These are phyloP conservation scores for Syncephalastrum sp. DNA, from an alignment of 371 early-diverging fungal species.

Conservation along the genomic window DNA sequence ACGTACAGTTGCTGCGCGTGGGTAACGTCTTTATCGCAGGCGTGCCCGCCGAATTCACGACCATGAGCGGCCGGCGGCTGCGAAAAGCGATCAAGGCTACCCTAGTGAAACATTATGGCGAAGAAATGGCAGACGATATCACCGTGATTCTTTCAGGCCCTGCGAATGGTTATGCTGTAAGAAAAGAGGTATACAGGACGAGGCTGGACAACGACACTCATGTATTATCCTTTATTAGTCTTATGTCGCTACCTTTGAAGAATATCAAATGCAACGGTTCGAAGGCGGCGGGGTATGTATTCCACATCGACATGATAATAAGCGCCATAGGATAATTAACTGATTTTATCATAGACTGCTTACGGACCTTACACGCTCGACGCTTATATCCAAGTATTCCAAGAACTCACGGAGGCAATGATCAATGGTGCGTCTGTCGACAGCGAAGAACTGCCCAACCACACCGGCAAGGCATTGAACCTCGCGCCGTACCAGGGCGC, in stretches of 20 bases:
- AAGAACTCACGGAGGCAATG: slow-evolving; percentile 48
- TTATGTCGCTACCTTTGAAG: slow-evolving; percentile 66
- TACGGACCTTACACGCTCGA: slow-evolving; percentile 64
- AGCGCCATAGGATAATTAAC: background rate
- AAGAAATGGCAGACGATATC: slow-evolving; percentile 42
- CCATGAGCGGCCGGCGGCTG: slow-evolving; percentile 66
- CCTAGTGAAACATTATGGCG: slow-evolving; percentile 31
- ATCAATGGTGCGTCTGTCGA: slow-evolving; percentile 23
- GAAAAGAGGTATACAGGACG: slow-evolving; percentile 1
- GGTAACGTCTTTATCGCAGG: slow-evolving; percentile 61
- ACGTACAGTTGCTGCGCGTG: slow-evolving; percentile 52
- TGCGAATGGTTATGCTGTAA: slow-evolving; percentile 50
- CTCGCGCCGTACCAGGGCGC: slow-evolving; percentile 41
- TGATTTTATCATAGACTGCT: slow-evolving; percentile 38
- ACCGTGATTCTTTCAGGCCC: slow-evolving; percentile 58
- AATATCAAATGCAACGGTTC: slow-evolving; percentile 68
- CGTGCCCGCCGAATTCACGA: slow-evolving; percentile 64
- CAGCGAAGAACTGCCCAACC: slow-evolving; percentile 31
- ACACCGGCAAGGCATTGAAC: slow-evolving; percentile 41
- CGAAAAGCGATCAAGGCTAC: slow-evolving; percentile 39
- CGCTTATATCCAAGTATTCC: slow-evolving; percentile 59
- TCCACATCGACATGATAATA: background rate
- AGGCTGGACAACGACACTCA: background rate
- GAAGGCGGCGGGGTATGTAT: slow-evolving; percentile 57
- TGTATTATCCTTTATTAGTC: slow-evolving; percentile 32